A percentile compares a stretch with the other conserved stretches of the same genome.
Evolutionary conservation across 176 grass and related monocot species (phyloP).

Genomic region (Chrysopogon serrulatus): DNA sequence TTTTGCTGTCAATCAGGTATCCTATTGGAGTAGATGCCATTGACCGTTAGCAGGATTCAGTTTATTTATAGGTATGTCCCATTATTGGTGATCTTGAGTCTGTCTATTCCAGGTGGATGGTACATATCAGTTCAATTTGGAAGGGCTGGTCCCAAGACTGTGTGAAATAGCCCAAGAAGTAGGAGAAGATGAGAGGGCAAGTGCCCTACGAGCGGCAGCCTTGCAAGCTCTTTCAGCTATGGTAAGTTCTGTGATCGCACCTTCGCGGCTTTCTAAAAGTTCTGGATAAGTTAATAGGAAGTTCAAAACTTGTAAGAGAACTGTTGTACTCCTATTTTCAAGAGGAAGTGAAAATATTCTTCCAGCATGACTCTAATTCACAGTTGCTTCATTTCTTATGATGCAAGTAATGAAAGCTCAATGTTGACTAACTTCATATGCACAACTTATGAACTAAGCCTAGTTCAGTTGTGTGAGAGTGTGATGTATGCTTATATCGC

Average conservation of each 20-base stretch:
- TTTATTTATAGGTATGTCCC: not conserved
- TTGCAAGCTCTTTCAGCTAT: conserved; percentile 88
- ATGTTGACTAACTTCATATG: not conserved
- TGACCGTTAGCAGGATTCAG: conserved; percentile 6
- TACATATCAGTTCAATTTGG: conserved; percentile 98
- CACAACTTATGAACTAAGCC: not conserved
- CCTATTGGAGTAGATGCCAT: not conserved
- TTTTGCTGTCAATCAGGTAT: conserved; percentile 92
- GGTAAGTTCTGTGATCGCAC: conserved; percentile 38
- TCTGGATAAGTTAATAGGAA: not conserved
- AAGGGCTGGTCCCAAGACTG: conserved; percentile 79
- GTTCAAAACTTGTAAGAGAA: not conserved
- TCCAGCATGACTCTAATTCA: not conserved
- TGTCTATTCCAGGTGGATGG: conserved; percentile 78
- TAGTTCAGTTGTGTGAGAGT: not conserved
- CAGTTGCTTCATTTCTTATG: conserved; percentile 20
- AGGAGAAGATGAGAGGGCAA: conserved; percentile 63
- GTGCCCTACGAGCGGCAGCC: conserved; percentile 49
- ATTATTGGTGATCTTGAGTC: conserved; percentile 21
- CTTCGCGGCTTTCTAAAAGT: not conserved
- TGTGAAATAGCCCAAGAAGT: conserved; percentile 88
- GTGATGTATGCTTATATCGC: not conserved
- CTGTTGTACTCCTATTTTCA: not conserved
- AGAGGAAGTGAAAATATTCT: not conserved
- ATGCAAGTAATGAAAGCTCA: not conserved